Percentiles rank a stretch among this genome's conserved stretches.
phyloP scores from a whole-genome alignment of 192 early-diverging fungal species.

The Coemansia sp. region DNA sequence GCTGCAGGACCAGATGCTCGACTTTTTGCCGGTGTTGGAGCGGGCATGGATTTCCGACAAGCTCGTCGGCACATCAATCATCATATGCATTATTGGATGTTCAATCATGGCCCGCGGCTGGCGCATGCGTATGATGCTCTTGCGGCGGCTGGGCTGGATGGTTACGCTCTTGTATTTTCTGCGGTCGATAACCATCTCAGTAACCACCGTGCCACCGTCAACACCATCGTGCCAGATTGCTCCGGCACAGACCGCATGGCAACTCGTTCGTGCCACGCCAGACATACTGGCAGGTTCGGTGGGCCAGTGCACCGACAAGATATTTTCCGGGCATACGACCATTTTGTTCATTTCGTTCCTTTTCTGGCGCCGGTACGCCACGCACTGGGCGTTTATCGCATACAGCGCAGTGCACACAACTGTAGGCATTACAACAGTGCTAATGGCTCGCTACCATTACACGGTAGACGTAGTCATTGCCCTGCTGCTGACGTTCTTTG shows the following conservation, averaged over 20 bases:
- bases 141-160: conserved; percentile 58
- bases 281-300: conserved; percentile 53
- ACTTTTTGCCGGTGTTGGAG: conserved; percentile 47
- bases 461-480: conserved; percentile 63
- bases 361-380: conserved; percentile 58
- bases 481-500: conserved; percentile 56
- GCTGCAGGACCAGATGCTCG: conserved; percentile 55
- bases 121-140: conserved; percentile 55
- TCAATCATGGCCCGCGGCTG: conserved; percentile 47
- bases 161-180: conserved; percentile 58
- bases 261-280: conserved; percentile 49
- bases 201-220: conserved; percentile 60
- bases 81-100: conserved; percentile 50
- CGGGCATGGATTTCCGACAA: conserved; percentile 56
- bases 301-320: conserved; percentile 62
- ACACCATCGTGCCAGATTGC: conserved; percentile 37
- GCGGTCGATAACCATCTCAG: conserved; percentile 57
- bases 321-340: conserved; percentile 65
- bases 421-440: conserved; percentile 54
- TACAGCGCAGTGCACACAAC: conserved; percentile 39
- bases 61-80: conserved; percentile 50
- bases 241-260: conserved; percentile 45
- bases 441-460: conserved; percentile 61
- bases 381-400: conserved; percentile 43
- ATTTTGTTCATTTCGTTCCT: conserved; percentile 57